Percentiles rank a stretch among this genome's conserved stretches.
Conservation (phyloP, 139 green algal genomes). For the Spirogloea muscicola region DNA sequence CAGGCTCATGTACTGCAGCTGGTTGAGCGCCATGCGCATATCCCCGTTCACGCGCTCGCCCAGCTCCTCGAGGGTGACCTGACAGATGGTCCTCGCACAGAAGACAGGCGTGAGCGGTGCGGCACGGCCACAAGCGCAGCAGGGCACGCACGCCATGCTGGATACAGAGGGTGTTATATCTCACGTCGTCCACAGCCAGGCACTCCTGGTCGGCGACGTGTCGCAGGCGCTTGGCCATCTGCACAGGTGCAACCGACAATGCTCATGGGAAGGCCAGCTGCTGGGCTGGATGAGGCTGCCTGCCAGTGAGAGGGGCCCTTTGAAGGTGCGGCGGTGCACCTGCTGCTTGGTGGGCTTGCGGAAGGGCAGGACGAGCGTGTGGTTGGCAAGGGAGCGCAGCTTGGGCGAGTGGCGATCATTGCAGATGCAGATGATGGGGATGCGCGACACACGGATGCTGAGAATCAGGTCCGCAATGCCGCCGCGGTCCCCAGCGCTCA, state of each 20-base stretch:
- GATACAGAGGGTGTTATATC: too few relatives aligned
- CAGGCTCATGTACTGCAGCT: slow-evolving; percentile 68
- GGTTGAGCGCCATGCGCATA: slow-evolving; percentile 84
- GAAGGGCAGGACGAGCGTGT: slow-evolving; percentile 78
- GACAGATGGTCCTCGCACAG: too few relatives aligned
- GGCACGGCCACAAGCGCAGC: too few relatives aligned
- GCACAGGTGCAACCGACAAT: too few relatives aligned
- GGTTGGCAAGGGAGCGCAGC: slow-evolving; percentile 77
- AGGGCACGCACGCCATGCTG: too few relatives aligned
- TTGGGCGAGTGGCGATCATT: slow-evolving; percentile 97
- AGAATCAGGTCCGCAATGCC: slow-evolving; percentile 88
- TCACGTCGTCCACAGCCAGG: slow-evolving; percentile 51
- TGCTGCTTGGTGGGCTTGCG: slow-evolving; percentile 72
- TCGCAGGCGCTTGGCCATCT: slow-evolving; percentile 68
- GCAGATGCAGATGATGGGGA: slow-evolving; percentile 98
- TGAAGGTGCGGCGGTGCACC: too few relatives aligned
- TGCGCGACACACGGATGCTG: slow-evolving; percentile 70
- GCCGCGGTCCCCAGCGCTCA: slow-evolving; percentile 83
- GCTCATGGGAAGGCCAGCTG: too few relatives aligned
- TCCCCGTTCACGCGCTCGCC: slow-evolving; percentile 76
- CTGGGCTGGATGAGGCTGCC: too few relatives aligned
- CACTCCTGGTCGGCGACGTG: slow-evolving; percentile 72
- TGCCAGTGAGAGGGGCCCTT: too few relatives aligned
- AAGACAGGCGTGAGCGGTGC: too few relatives aligned
- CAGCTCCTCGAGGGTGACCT: slow-evolving; percentile 76